Evolutionary conservation across 306 rosid species (phyloP), one percentile per base, ranked within the genome.

Genomic region (Casuarina equisetifolia): DNA sequence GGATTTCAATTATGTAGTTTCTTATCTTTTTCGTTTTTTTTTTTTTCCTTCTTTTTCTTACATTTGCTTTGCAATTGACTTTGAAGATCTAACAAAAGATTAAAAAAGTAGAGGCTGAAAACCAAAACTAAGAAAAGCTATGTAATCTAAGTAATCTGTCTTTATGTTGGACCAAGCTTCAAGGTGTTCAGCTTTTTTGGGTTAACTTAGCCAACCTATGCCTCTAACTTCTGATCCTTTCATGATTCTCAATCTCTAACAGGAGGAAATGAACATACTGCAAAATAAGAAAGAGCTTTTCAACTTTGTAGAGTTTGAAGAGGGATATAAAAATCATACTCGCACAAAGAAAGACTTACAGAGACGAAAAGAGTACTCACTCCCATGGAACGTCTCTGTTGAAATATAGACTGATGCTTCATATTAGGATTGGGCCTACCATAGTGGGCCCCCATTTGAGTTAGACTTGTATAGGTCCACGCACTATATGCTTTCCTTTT

Each of bases 331-430:
- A 4, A 11, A 52, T 49, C 32, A 0, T 25, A 25, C 32, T 25
- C 32, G 32, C 32, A 25, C 32, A 25, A 25, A 25, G 32, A 25
- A 25, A 25, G 32, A 25, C 32, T 48, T 7, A 46, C 9, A 4
- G 36, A 58, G 64, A 36, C 15, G 15, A 3, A 76, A 40, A 16
- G 0, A 75, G 8, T 69, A 88, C 97, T 82, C 85, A 88, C 93
- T 86, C 64, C 97, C 98, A 91, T 73, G 98, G 97, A 78, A 93
- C 98, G 78, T 93, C 98, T 87, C 98, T 25, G 32, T 25, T 25
- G 32, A 25, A 25, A 25, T 25, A 25, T 25, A 25, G 32, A 25
- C 32, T 25, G 32, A 25, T 25, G 32, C 32, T 25, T 25, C 32
- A 25, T 25, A 25, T 25, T 25, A 25, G 32, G 32, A 25, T 25